These are phyloP conservation scores for Coemansia biformis DNA, from an alignment of 192 early-diverging fungal genomes.

Conservation along the genomic window DNA sequence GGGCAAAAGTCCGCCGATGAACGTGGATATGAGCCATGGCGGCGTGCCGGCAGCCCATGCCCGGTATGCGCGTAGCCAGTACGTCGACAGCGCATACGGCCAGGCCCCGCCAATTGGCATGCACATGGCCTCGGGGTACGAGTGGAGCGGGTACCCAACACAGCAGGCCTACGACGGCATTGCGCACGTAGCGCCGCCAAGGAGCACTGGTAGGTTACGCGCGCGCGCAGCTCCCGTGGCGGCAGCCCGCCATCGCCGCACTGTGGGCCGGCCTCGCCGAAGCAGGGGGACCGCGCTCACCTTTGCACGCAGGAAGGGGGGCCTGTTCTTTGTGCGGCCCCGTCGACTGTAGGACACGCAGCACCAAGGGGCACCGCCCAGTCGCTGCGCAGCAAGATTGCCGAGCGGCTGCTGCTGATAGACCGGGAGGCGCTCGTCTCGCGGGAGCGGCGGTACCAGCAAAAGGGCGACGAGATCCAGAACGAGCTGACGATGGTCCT, in stretches of 20 bases:
- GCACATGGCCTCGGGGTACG: constrained; percentile 29
- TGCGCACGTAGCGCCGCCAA: constrained; percentile 1
- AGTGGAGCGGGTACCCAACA: constrained; percentile 34
- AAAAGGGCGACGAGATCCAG: constrained; percentile 46
- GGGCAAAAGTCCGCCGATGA: constrained; percentile 7
- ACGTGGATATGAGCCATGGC: constrained; percentile 13
- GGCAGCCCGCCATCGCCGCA: too few relatives aligned
- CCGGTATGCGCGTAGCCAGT: constrained; percentile 19
- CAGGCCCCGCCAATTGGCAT: constrained; percentile 10
- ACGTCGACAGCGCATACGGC: constrained; percentile 8
- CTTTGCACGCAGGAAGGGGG: too few relatives aligned
- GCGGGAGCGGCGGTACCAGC: constrained; percentile 35
- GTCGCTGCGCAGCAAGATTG: constrained; percentile 37
- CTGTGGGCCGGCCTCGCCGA: too few relatives aligned
- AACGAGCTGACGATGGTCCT: constrained; percentile 26
- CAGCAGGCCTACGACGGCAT: constrained; percentile 8
- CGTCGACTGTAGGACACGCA: background rate
- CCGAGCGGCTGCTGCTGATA: constrained; percentile 43
- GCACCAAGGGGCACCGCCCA: constrained; percentile 14
- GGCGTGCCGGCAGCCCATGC: too few relatives aligned
- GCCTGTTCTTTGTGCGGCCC: too few relatives aligned
- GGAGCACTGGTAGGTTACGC: constrained; percentile 1
- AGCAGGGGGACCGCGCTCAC: too few relatives aligned
- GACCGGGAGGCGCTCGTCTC: constrained; percentile 45
- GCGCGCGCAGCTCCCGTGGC: too few relatives aligned